Evolutionary conservation across 192 early-diverging fungal species (phyloP), one percentile per base, ranked within the genome.

Genomic region (Coemansia sp.): DNA sequence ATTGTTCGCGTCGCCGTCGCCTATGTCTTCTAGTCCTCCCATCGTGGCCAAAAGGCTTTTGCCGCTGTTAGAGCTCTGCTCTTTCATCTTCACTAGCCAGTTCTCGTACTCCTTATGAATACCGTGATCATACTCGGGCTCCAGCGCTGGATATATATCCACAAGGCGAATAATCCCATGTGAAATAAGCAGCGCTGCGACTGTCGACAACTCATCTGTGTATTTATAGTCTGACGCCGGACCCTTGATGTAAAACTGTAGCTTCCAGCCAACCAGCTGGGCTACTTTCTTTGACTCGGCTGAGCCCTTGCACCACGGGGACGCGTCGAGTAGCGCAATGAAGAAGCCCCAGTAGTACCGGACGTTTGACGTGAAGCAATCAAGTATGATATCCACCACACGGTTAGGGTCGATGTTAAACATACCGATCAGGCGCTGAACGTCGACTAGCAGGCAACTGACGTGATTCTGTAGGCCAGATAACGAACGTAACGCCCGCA

Each of bases 341-440:
- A 62, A 82, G 64, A 82, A 82, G 0, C 66, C 61, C 73, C 74
- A 82, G 70, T 76, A 70, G 20, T 70, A 59, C 20, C 73, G 74
- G 53, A 82, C 74, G 33, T 55, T 70, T 1, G 79, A 69, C 61
- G 76, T 76, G 38, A 82, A 82, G 63, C 79, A 75, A 56, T 82
- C 79, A 38, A 82, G 50, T 29, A 82, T 70, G 15, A 76, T 70
- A 49, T 82, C 79, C 33, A 82, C 41, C 2, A 55, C 79, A 38
- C 79, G 79, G 71, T 73, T 76, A 5, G 79, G 74, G 22, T 82
- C 79, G 23, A 82, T 53, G 35, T 65, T 76, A 25, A 82, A 82
- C 22, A 76, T 40, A 25, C 79, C 79, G 20, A 82, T 73, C 3
- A 82, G 62, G 19, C 79, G 69, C 65, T 64, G 54, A 35, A 82